Percentiles rank a stretch among this genome's conserved stretches.
Conservation (phyloP, 805 yeast species). For the Barnettozyma populi region DNA sequence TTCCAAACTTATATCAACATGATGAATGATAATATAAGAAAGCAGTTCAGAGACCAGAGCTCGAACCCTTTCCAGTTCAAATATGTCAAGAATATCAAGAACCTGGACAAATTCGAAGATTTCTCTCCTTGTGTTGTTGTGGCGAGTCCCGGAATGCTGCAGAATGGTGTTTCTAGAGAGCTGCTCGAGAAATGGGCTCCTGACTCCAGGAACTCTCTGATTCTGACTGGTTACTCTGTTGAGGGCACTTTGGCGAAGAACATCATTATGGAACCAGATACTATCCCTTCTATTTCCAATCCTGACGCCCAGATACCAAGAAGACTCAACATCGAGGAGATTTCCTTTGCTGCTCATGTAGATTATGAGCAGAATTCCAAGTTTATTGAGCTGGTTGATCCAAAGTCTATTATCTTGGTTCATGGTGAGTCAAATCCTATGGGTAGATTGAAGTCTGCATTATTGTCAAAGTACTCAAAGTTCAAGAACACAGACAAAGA, state of each 20-base stretch:
- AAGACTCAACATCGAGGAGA: slow-evolving; percentile 81
- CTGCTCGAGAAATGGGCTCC: slow-evolving; percentile 96
- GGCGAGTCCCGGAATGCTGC: slow-evolving; percentile 98
- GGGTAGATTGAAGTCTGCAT: slow-evolving; percentile 94
- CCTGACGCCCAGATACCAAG: slow-evolving; percentile 85
- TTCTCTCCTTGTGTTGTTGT: slow-evolving; percentile 93
- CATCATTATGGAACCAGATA: slow-evolving; percentile 79
- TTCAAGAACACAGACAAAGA: slow-evolving; percentile 84
- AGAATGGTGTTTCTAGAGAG: slow-evolving; percentile 90
- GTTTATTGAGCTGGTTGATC: slow-evolving; percentile 83
- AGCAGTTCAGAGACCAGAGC: slow-evolving; percentile 67
- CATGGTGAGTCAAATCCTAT: slow-evolving; percentile 98
- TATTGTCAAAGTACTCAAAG: slow-evolving; percentile 77
- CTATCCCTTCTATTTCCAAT: slow-evolving; percentile 78
- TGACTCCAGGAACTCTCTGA: slow-evolving; percentile 80
- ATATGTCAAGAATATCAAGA: slow-evolving; percentile 72
- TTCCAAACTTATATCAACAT: slow-evolving; percentile 94
- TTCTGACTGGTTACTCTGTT: slow-evolving; percentile 94
- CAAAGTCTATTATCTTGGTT: slow-evolving; percentile 80
- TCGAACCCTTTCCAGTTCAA: slow-evolving; percentile 90
- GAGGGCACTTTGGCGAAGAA: slow-evolving; percentile 98
- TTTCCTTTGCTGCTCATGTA: slow-evolving; percentile 99
- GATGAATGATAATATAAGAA: slow-evolving; percentile 91
- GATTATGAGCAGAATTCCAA: slow-evolving; percentile 91
- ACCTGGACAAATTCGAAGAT: slow-evolving; percentile 82